Base-by-base conservation (phyloP, 768 basidiomycete genomes). In the Auricularia sp. region DNA sequence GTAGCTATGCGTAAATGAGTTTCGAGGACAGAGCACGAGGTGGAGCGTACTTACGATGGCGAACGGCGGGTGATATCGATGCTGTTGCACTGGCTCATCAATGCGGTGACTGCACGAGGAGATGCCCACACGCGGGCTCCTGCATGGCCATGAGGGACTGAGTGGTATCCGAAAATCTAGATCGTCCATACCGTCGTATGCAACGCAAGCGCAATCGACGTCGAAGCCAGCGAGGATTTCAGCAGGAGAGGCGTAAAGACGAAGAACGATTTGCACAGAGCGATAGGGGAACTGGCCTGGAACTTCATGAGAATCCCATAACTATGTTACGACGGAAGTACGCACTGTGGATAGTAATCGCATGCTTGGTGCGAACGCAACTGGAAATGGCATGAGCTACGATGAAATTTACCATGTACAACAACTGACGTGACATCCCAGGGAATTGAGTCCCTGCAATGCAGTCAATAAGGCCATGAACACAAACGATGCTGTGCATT, bases 171-270 rank as follows among this genome's bases (percentile, higher is more conserved):
- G 29, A 29, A 29, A 29, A 29, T 29, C 2, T 29, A 29, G 29
- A 54, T 54, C 11, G 10, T 11, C 18, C 18, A 7, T 18, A 65
- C 82, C 82, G 67, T 83, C 79, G 63, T 77, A 87, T 1, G 81
- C 80, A 63, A 81, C 84, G 73, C 84, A 86, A 3, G 85, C 83
- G 0, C 82, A 83, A 66, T 88, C 85, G 54, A 88, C 80, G 68
- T 88, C 86, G 67, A 88, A 88, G 8, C 85, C 86, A 4, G 85
- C 83, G 1, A 88, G 77, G 63, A 88, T 78, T 69, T 88, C 86
- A 0, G 85, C 85, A 18, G 85, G 85, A 42, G 84, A 85, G 14
- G 73, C 76, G 68, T 87, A 88, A 1, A 88, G 76, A 21, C 85
- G 81, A n/a, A 87, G 75, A 4, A 86, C 81, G 64, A 88, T 85